Evolutionary conservation across 805 yeast genomes (phyloP).

Genomic region (Trichomonascus vanleenenianus): DNA sequence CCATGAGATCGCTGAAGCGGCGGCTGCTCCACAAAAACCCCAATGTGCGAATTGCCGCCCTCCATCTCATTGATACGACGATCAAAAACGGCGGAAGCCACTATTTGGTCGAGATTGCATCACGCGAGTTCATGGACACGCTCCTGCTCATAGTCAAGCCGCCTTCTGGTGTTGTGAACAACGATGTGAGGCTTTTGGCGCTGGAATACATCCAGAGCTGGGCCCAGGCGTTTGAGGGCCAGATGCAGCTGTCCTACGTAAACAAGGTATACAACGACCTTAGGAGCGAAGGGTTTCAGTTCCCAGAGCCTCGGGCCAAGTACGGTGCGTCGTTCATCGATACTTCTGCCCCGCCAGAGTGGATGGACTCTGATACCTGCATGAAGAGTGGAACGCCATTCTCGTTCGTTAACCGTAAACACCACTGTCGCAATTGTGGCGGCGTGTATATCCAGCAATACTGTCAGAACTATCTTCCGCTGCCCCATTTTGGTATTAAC

Average conservation of each 20-base stretch:
- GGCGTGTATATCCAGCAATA: constrained; percentile 86
- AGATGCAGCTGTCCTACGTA: constrained; percentile 58
- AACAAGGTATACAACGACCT: constrained; percentile 53
- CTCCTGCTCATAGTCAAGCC: constrained; percentile 40
- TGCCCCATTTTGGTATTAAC: constrained; percentile 78
- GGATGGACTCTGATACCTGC: constrained; percentile 94
- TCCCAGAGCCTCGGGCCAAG: constrained; percentile 42
- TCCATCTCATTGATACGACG: constrained; percentile 76
- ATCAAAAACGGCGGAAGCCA: constrained; percentile 90
- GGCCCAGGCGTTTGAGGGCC: constrained; percentile 64
- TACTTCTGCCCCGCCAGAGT: constrained; percentile 90
- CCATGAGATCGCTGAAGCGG: constrained; percentile 77
- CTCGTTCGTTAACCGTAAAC: constrained; percentile 79
- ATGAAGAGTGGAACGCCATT: constrained; percentile 85
- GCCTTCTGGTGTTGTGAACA: constrained; percentile 31
- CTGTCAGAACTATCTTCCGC: constrained; percentile 61
- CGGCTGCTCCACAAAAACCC: constrained; percentile 70
- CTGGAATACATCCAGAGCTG: constrained; percentile 67
- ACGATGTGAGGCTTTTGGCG: constrained; percentile 51
- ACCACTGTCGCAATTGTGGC: constrained; percentile 96
- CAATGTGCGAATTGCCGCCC: constrained; percentile 64
- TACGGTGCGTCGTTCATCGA: constrained; percentile 57
- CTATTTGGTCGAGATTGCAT: constrained; percentile 68
- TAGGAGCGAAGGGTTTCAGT: constrained; percentile 50
- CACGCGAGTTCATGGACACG: constrained; percentile 81